phyloP scores from a whole-genome alignment of 2,329 filamentous ascomycete genomes.

The Aureobasidium vineae region DNA sequence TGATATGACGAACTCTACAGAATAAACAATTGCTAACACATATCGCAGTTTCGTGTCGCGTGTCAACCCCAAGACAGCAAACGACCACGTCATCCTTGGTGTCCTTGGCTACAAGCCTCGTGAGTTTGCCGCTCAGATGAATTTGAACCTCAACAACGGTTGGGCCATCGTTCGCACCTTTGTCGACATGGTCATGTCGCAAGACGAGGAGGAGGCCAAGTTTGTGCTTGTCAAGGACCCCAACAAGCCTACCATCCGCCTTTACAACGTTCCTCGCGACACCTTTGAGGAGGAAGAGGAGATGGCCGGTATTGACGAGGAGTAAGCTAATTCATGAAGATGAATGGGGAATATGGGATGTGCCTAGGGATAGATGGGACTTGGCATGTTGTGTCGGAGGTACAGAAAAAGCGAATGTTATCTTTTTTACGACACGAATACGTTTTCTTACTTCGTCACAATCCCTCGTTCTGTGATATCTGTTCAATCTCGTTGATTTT shows the following conservation, averaged over 20 bases:
- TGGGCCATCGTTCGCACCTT: conserved; percentile 99
- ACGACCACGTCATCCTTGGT: conserved; percentile 92
- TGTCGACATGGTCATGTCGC: conserved; percentile 84
- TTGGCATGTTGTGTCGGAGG: conserved; percentile 8
- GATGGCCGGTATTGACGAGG: conserved; percentile 59
- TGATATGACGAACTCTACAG: conserved; percentile 67
- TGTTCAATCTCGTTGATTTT: background rate
- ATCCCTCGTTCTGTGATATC: background rate
- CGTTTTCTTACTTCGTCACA: background rate
- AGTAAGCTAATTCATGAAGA: conserved; percentile 31
- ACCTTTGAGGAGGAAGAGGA: conserved; percentile 93
- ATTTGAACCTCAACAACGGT: conserved; percentile 91
- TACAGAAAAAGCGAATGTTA: conserved; percentile 26
- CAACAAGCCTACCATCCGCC: conserved; percentile 89
- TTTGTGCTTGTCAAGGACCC: conserved; percentile 83
- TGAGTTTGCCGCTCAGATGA: conserved; percentile 98
- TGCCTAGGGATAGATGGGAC: background rate
- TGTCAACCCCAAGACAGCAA: conserved; percentile 84
- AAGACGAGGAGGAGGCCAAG: conserved; percentile 61
- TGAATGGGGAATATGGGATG: background rate
- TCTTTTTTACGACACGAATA: conserved; percentile 19
- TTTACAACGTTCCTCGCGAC: conserved; percentile 85
- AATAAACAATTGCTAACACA: conserved; percentile 29
- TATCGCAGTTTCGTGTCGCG: conserved; percentile 81
- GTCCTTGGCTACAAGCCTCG: conserved; percentile 97